phyloP scores from a whole-genome alignment of 345 rosid species.

The Ailanthus altissimus region DNA sequence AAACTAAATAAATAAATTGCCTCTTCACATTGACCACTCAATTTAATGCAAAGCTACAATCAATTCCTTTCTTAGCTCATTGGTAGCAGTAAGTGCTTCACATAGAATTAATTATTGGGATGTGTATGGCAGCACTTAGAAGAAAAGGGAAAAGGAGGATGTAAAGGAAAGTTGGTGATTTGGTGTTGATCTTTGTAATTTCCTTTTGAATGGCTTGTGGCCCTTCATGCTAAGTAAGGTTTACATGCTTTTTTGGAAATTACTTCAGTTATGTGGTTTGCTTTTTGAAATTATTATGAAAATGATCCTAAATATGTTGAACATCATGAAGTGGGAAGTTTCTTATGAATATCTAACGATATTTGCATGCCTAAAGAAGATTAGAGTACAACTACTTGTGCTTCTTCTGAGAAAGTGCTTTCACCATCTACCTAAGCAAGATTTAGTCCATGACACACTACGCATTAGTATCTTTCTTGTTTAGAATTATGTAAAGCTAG shows the following conservation, averaged over 20 bases:
- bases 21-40: neutral
- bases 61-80: slow-evolving; percentile 12
- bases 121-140: neutral
- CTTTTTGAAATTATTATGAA: neutral
- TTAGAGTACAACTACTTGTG: neutral
- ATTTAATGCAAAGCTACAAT: neutral
- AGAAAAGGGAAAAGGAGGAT: neutral
- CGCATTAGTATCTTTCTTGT: neutral
- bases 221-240: slow-evolving; percentile 11
- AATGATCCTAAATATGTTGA: neutral
- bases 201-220: neutral
- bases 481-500: neutral
- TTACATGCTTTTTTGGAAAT: neutral
- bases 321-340: neutral
- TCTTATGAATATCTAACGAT: neutral
- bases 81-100: neutral
- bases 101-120: neutral
- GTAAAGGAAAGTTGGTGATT: neutral
- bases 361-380: neutral
- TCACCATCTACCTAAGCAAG: neutral
- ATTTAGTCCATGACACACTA: neutral
- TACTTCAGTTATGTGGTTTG: neutral
- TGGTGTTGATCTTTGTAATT: neutral
- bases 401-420: neutral
- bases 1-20: no score